A percentile compares a stretch with the other conserved stretches of the same genome.
These are phyloP conservation scores for Incumbomyces lentus DNA, from an alignment of 2,329 filamentous ascomycete genomes.

Conservation along the genomic window DNA sequence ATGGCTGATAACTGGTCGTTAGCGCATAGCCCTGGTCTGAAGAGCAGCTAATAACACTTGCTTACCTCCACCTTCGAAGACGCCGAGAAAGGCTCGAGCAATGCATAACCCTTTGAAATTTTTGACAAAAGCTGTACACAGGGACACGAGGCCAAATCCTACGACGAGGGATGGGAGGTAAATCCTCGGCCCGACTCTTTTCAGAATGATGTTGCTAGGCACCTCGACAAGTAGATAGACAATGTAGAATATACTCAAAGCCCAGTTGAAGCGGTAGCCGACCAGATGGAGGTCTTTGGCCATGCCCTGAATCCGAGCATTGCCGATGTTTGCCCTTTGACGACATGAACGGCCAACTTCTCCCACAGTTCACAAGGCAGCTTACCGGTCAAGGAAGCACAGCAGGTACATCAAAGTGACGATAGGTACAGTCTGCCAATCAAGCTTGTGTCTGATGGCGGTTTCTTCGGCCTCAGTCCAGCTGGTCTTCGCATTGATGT, in stretches of 20 bases:
- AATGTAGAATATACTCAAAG: slow-evolving; percentile 44
- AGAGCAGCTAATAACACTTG: slow-evolving; percentile 21
- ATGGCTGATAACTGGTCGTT: slow-evolving; percentile 21
- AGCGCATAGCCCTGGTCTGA: too few species aligned
- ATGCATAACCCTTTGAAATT: slow-evolving; percentile 18
- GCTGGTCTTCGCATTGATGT: slow-evolving; percentile 9
- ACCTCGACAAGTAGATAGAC: slow-evolving; percentile 21
- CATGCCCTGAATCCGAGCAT: slow-evolving; percentile 47
- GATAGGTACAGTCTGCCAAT: slow-evolving; percentile 14
- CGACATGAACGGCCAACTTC: too few species aligned
- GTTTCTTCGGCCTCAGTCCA: slow-evolving; percentile 18
- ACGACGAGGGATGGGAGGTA: slow-evolving; percentile 17
- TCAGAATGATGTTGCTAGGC: slow-evolving; percentile 21
- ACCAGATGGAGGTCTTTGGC: slow-evolving; percentile 38
- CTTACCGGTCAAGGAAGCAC: slow-evolving; percentile 14
- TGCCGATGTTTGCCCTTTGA: slow-evolving; percentile 37
- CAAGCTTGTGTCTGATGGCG: slow-evolving; percentile 14
- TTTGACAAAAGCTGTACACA: slow-evolving; percentile 8
- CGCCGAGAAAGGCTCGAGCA: slow-evolving; percentile 14
- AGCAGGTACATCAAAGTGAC: slow-evolving; percentile 17
- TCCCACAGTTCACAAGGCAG: too few species aligned
- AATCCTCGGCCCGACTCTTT: slow-evolving; percentile 21
- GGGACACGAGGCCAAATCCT: slow-evolving; percentile 20
- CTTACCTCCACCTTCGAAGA: slow-evolving; percentile 12
- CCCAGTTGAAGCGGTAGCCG: slow-evolving; percentile 38